Evolutionary conservation across 2,329 filamentous ascomycete species (phyloP), one percentile per base, ranked within the genome.

Genomic region (Penicillium sp.): DNA sequence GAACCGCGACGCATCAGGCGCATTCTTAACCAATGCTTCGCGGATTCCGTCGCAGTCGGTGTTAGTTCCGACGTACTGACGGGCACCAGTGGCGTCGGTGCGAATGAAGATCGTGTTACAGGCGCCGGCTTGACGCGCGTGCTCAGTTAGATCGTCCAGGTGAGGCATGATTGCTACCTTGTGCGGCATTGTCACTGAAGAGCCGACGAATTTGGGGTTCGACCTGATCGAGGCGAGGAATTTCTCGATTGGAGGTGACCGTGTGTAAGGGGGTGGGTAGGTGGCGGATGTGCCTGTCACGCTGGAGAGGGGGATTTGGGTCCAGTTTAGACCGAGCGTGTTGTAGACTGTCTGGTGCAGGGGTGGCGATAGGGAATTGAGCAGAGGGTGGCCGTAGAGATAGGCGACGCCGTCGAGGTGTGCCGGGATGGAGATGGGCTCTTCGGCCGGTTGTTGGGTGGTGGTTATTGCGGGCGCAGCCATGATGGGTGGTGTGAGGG

Each of bases 111-210:
- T 80, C 0, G 89, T 94, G 77, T 94, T 93, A 71, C 88, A 87
- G 44, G 89, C 89, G 41, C 89, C 89, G 18, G 91, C 86, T 29
- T 86, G 84, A 43, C 81, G 80, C 60, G 84, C 89, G 71, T 91
- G 88, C 18, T 84, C 80, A 6, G 88, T 91, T 30, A 92, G 76
- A 47, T 86, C 83, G 65, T 93, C 89, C 7, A 93, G 80, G 60
- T 90, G 79, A 0, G 83, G 79, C 53, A 92, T 83, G 66, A 93
- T 90, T 61, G 84, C 79, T 21, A 93, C 83, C 71, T 94, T 93
- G 77, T 90, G 86, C 0, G 90, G 90, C 89, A 93, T 94, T 17
- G 89, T 93, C 30, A 93, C 85, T 3, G 87, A 84, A 18, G 86
- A 84, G 48, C 87, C 86, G 82, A 75, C 68, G 47, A 74, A 73